Conservation (phyloP, 2,329 filamentous ascomycete species). For the Leptoxyphium fumago region DNA sequence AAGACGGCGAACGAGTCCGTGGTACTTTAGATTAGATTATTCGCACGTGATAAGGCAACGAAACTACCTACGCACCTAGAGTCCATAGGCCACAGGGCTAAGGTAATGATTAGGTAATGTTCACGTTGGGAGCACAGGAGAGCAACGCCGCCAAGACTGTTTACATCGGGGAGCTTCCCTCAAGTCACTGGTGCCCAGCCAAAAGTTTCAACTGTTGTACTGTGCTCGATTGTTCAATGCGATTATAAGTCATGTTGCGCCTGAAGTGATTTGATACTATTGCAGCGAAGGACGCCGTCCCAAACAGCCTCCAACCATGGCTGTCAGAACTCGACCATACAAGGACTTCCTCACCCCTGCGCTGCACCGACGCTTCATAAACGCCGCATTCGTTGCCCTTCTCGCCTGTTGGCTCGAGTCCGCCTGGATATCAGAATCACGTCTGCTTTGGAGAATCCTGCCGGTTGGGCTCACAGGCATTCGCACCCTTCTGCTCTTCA, state of each 20-base stretch:
- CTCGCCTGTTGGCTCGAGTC: slow-evolving; percentile 59
- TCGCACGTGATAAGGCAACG: too few species aligned
- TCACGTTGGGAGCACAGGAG: not conserved
- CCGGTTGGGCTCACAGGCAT: slow-evolving; percentile 63
- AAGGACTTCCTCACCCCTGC: slow-evolving; percentile 84
- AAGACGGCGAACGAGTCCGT: too few species aligned
- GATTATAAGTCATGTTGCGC: too few species aligned
- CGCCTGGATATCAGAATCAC: slow-evolving; percentile 42
- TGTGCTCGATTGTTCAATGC: too few species aligned
- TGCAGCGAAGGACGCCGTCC: not conserved
- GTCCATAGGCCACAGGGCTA: too few species aligned
- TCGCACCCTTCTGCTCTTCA: slow-evolving; percentile 60
- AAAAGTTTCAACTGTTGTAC: too few species aligned
- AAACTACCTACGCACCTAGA: too few species aligned
- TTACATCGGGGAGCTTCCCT: slow-evolving; percentile 1
- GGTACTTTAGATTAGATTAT: too few species aligned
- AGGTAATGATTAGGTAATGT: too few species aligned
- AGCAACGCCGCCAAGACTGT: slow-evolving; percentile 4
- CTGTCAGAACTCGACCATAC: slow-evolving; percentile 44
- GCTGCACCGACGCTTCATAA: slow-evolving; percentile 73
- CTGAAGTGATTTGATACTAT: too few species aligned
- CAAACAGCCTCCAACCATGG: not conserved
- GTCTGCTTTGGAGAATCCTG: slow-evolving; percentile 54
- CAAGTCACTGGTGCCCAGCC: too few species aligned
- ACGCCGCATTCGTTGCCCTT: slow-evolving; percentile 56